A percentile compares a stretch with the other conserved stretches of the same genome.
Conservation (phyloP, 148 eudicot species). For the Vaccinium vitisidaea region DNA sequence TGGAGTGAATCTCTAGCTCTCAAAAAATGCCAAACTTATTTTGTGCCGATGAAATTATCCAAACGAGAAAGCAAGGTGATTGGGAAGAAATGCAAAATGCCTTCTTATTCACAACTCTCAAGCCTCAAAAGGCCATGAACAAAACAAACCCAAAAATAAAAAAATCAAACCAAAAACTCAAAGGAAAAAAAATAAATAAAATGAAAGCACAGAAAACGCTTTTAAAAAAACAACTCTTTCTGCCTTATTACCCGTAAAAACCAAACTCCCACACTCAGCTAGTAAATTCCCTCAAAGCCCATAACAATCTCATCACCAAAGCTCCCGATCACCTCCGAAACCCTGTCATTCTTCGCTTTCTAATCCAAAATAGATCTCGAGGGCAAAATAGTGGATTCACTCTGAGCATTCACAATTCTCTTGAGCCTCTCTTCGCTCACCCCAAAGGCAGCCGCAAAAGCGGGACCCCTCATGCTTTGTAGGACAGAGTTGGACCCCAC, state of each 20-base stretch:
- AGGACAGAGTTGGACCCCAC: conserved; percentile 62
- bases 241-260: background rate
- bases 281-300: conserved; percentile 19
- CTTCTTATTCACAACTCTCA: background rate
- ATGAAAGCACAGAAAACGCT: background rate
- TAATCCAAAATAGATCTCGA: conserved; percentile 41
- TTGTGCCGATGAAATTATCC: background rate
- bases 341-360: conserved; percentile 9
- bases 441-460: conserved; percentile 72
- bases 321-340: conserved; percentile 24
- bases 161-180: background rate
- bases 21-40: too few relatives aligned
- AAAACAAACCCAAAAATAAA: background rate
- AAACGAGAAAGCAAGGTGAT: background rate
- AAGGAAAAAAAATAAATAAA: too few relatives aligned
- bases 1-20: too few relatives aligned
- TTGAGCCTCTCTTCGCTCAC: conserved; percentile 42
- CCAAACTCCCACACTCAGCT: background rate
- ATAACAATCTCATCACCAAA: conserved; percentile 31
- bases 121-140: background rate
- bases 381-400: conserved; percentile 54
- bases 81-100: background rate
- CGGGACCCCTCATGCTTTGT: conserved; percentile 59
- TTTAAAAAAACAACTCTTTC: background rate
- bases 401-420: conserved; percentile 49